These are phyloP conservation scores for Sordaria brevicollis DNA, from an alignment of 495 filamentous ascomycete genomes.

Conservation along the genomic window DNA sequence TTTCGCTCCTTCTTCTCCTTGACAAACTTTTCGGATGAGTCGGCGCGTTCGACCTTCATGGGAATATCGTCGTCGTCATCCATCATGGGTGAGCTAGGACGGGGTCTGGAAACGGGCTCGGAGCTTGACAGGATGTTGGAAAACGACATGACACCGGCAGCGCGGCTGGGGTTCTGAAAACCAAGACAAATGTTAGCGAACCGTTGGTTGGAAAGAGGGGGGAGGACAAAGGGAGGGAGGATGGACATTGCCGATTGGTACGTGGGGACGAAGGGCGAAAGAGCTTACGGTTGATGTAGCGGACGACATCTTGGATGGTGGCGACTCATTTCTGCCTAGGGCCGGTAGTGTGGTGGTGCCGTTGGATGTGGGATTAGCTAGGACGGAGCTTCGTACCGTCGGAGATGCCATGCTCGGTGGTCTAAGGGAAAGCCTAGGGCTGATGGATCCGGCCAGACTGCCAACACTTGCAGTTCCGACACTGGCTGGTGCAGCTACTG, in stretches of 20 bases:
- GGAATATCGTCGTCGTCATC: conserved; percentile 14
- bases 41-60: neutral
- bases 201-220: neutral
- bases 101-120: conserved; percentile 46
- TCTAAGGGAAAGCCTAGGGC: conserved; percentile 31
- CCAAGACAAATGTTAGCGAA: conserved; percentile 5
- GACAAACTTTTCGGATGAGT: conserved; percentile 10
- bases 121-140: conserved; percentile 77
- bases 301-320: conserved; percentile 16
- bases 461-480: neutral
- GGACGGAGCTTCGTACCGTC: conserved; percentile 31
- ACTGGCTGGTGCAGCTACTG: conserved; percentile 15
- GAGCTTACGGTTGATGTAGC: conserved; percentile 28
- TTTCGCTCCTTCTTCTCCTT: conserved; percentile 23
- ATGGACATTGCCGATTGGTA: neutral
- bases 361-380: conserved; percentile 36
- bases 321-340: conserved; percentile 36
- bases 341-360: conserved; percentile 28
- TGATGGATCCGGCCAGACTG: conserved; percentile 35
- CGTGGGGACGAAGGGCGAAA: conserved; percentile 7
- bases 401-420: conserved; percentile 44
- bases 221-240: neutral
- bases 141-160: conserved; percentile 81
- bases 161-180: conserved; percentile 51
- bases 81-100: conserved; percentile 27